Percentiles rank a stretch among this genome's conserved stretches.
These are phyloP conservation scores for Rubus parviflorus DNA, from an alignment of 306 rosid species.

Conservation along the genomic window DNA sequence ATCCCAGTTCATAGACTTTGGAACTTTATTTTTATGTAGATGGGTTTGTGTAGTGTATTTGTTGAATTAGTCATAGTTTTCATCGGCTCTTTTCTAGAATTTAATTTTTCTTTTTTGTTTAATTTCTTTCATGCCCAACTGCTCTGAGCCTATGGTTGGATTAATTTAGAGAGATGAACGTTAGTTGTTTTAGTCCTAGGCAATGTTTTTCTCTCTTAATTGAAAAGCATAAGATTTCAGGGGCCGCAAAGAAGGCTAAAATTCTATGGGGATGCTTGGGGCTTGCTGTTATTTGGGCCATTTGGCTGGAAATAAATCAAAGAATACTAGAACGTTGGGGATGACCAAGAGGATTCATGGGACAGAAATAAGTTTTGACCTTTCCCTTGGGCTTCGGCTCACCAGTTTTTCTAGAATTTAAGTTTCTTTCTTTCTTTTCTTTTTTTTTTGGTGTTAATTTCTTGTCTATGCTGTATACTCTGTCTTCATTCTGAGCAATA, in stretches of 20 bases:
- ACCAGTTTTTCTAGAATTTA: background rate
- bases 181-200: background rate
- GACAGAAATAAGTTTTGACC: background rate
- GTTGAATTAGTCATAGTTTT: too few relatives aligned
- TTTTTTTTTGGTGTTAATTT: background rate
- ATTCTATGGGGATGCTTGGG: background rate
- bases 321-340: background rate
- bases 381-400: too few relatives aligned
- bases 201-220: background rate
- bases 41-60: background rate
- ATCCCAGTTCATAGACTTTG: background rate
- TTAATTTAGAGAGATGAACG: too few relatives aligned
- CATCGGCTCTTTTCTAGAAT: too few relatives aligned
- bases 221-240: background rate
- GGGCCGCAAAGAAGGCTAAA: background rate
- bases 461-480: background rate
- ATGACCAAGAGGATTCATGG: background rate
- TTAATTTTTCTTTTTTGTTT: too few relatives aligned
- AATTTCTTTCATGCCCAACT: too few relatives aligned
- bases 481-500: background rate
- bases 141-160: too few relatives aligned
- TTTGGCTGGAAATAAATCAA: background rate
- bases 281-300: background rate
- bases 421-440: too few relatives aligned
- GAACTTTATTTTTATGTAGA: background rate